A percentile compares a stretch with the other conserved stretches of the same genome.
Evolutionary conservation across 257 asterid genomes (phyloP).

Genomic region (Ajuga chamaepitys): DNA sequence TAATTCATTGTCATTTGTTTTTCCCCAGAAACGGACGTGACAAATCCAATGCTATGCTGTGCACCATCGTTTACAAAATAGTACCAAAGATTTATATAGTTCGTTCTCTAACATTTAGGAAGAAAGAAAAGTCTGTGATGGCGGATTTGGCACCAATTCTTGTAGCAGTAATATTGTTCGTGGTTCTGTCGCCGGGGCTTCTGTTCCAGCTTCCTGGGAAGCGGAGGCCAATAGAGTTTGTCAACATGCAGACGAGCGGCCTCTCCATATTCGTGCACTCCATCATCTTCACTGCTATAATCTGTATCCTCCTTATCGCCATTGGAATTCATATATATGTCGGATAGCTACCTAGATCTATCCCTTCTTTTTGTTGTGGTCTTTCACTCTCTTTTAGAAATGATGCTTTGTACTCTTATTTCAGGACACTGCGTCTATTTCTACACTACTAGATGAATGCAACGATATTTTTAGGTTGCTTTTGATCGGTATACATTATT

Average conservation of each 20-base stretch:
- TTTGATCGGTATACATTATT: too few species aligned
- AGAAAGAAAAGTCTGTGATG: constrained; percentile 1
- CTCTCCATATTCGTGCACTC: constrained; percentile 39
- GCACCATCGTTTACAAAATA: background rate
- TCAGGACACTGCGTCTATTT: too few species aligned
- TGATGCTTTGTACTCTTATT: too few species aligned
- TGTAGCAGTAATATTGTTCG: constrained; percentile 34
- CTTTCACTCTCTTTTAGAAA: too few species aligned
- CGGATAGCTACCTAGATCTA: constrained; percentile 27
- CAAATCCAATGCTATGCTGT: constrained; percentile 20
- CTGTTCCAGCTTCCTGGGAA: constrained; percentile 46
- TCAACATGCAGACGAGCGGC: constrained; percentile 42
- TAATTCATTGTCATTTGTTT: too few species aligned
- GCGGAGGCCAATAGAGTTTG: constrained; percentile 26
- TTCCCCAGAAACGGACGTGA: background rate
- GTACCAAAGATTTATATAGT: background rate
- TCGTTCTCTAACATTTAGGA: background rate
- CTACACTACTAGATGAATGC: too few species aligned
- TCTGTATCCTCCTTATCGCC: constrained; percentile 42
- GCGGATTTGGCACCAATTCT: constrained; percentile 48
- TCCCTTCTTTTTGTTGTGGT: too few species aligned
- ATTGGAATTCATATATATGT: constrained; percentile 37
- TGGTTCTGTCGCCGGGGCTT: constrained; percentile 38
- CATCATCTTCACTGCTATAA: constrained; percentile 34
- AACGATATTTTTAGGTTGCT: too few species aligned